Base-by-base conservation (phyloP, 768 basidiomycete genomes). In the Cytidiella melzeri region DNA sequence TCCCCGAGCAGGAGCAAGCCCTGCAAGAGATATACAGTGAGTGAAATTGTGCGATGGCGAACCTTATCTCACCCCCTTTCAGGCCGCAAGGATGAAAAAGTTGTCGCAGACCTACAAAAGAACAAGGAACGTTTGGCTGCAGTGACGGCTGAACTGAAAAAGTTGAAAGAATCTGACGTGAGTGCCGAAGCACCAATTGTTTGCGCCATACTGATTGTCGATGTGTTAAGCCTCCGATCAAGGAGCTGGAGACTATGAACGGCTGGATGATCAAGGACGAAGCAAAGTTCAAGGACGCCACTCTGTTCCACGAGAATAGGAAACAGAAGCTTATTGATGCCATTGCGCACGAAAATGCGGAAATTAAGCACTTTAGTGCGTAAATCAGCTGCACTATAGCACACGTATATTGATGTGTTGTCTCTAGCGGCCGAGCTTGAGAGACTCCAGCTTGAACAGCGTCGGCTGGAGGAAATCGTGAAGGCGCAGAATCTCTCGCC, bases 401-500 rank as follows among this genome's bases (percentile, higher is more conserved):
- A n/a, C n/a, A n/a, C n/a, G n/a, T n/a, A n/a, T n/a, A n/a, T n/a
- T n/a, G n/a, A n/a, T n/a, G n/a, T n/a, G n/a, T n/a, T n/a, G n/a
- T n/a, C 69, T 92, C 30, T 7, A 34, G 30, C 30, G 7, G 15
- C 15, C 9, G 30, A 34, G 30, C 15, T 34, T 7, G 79, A 83
- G 37, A 73, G 77, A 41, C 73, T 89, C 27, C 78, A 77, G 54
- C 64, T 66, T 23, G 88, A 93, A 57, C 78, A 86, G 55, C 72
- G 72, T 21, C 76, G 74, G 47, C 72, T 93, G 21, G 68, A 71
- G 7, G 73, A 76, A 0, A 76, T 84, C 2, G 89, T 98, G 24
- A 84, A 83, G 59, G 79, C 72, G 26, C 96, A 99, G 65, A 94
- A 96, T 60, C 75, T 99, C 39, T 80, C 88, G 1, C 87, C 88